phyloP scores from a whole-genome alignment of 2,329 filamentous ascomycete species.

The Alternaria hordeiaustralica region DNA sequence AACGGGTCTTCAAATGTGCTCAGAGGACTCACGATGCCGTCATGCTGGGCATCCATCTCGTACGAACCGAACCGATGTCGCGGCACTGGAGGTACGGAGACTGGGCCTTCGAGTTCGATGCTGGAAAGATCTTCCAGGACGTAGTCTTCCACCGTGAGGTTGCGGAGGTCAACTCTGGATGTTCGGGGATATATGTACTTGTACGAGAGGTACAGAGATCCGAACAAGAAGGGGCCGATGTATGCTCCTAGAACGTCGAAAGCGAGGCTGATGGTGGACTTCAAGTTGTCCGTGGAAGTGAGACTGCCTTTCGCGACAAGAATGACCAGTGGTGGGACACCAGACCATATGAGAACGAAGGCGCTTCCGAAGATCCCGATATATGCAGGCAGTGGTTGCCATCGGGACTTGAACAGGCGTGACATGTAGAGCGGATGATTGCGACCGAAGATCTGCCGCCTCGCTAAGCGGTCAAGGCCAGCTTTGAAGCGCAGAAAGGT shows the following conservation, averaged over 20 bases:
- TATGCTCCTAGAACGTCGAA: constrained; percentile 36
- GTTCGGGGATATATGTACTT: constrained; percentile 27
- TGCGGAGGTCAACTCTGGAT: constrained; percentile 18
- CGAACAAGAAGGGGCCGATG: constrained; percentile 28
- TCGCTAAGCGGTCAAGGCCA: constrained; percentile 23
- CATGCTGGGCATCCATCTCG: constrained; percentile 16
- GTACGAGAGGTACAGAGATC: constrained; percentile 23
- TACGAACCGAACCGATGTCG: constrained; percentile 6
- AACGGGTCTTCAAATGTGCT: constrained; percentile 4
- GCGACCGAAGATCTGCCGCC: constrained; percentile 28
- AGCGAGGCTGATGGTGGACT: constrained; percentile 21
- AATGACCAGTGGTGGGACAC: constrained; percentile 34
- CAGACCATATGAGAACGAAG: constrained; percentile 34
- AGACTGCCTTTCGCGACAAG: constrained; percentile 21
- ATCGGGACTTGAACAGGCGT: constrained; percentile 39
- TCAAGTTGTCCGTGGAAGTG: constrained; percentile 13
- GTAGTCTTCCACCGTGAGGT: constrained; percentile 26
- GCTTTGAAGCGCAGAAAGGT: constrained; percentile 40
- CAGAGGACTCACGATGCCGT: background rate
- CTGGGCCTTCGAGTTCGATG: constrained; percentile 21
- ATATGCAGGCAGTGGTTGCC: constrained; percentile 42
- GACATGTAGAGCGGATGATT: constrained; percentile 29
- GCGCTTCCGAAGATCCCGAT: constrained; percentile 34
- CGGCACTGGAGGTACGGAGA: background rate
- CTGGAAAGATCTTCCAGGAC: constrained; percentile 23